These are phyloP conservation scores for Starmerella bombi DNA, from an alignment of 805 yeast genomes.

Conservation along the genomic window DNA sequence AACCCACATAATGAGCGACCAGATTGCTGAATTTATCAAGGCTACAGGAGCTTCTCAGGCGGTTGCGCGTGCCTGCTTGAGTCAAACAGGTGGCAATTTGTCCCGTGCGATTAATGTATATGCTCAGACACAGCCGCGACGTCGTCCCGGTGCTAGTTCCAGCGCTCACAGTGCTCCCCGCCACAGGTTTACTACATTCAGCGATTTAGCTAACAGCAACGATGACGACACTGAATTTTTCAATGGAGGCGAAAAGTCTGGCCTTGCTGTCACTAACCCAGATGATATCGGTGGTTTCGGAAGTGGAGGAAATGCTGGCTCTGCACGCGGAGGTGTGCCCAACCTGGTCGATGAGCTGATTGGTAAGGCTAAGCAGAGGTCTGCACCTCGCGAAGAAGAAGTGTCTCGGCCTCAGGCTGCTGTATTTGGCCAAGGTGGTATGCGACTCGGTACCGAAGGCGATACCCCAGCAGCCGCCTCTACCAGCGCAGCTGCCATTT, in stretches of 20 bases:
- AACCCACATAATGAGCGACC: slow-evolving; percentile 6
- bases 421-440: slow-evolving; percentile 26
- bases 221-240: slow-evolving; percentile 26
- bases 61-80: slow-evolving; percentile 32
- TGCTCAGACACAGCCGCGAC: slow-evolving; percentile 9
- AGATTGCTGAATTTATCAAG: slow-evolving; percentile 23
- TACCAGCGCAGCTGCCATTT: slow-evolving; percentile 21
- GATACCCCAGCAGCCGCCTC: slow-evolving; percentile 24
- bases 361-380: slow-evolving; percentile 25
- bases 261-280: slow-evolving; percentile 64
- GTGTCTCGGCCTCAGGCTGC: slow-evolving; percentile 2
- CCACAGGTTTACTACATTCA: slow-evolving; percentile 24
- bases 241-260: slow-evolving; percentile 61
- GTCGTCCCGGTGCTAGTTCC: slow-evolving; percentile 1
- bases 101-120: slow-evolving; percentile 16
- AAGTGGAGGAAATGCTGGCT: slow-evolving; percentile 3
- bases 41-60: slow-evolving; percentile 30
- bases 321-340: slow-evolving; percentile 4
- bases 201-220: slow-evolving; percentile 20
- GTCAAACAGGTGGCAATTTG: slow-evolving; percentile 26
- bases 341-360: slow-evolving; percentile 28
- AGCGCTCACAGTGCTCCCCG: slow-evolving; percentile 7
- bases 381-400: slow-evolving; percentile 11
- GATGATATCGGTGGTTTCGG: slow-evolving; percentile 23
- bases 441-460: slow-evolving; percentile 26